These are phyloP conservation scores for Globisporangium recalcitrans DNA, from an alignment of 352 stramenopile species.

Conservation along the genomic window DNA sequence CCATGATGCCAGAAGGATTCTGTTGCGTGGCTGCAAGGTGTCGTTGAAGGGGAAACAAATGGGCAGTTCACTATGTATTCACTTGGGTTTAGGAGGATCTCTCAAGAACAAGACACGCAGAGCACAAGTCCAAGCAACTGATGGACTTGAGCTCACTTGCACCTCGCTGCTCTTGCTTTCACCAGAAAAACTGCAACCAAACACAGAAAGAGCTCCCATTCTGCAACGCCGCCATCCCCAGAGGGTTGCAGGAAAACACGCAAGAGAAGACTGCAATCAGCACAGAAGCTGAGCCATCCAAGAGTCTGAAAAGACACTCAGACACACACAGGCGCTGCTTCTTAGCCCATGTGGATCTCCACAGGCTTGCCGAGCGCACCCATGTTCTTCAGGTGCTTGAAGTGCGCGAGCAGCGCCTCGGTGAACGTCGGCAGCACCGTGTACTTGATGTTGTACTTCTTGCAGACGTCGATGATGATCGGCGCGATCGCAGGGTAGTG, in stretches of 20 bases:
- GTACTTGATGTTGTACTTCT: constrained; percentile 93
- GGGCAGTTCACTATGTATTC: not conserved
- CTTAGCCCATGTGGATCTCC: constrained; percentile 84
- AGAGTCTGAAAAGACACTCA: not conserved
- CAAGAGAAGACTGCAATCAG: not conserved
- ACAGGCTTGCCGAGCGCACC: constrained; percentile 74
- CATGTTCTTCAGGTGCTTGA: constrained; percentile 89
- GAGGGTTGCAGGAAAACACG: not conserved
- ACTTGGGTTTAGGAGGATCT: not conserved
- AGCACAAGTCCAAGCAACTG: not conserved
- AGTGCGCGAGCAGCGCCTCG: constrained; percentile 75
- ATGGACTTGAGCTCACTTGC: not conserved
- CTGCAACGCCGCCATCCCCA: not conserved
- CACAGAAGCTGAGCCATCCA: not conserved
- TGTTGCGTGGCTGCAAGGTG: no score
- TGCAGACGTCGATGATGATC: constrained; percentile 91
- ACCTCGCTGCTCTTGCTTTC: not conserved
- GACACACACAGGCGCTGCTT: not conserved
- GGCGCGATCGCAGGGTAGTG: constrained; percentile 91
- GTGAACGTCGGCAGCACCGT: constrained; percentile 82
- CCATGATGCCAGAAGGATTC: no score
- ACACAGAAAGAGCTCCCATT: not conserved
- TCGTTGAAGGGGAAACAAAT: no score
- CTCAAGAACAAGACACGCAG: not conserved
- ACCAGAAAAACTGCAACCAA: not conserved